Evolutionary conservation across 1,284 basidiomycete genomes (phyloP).

Genomic region (Irpex rosettiformis): DNA sequence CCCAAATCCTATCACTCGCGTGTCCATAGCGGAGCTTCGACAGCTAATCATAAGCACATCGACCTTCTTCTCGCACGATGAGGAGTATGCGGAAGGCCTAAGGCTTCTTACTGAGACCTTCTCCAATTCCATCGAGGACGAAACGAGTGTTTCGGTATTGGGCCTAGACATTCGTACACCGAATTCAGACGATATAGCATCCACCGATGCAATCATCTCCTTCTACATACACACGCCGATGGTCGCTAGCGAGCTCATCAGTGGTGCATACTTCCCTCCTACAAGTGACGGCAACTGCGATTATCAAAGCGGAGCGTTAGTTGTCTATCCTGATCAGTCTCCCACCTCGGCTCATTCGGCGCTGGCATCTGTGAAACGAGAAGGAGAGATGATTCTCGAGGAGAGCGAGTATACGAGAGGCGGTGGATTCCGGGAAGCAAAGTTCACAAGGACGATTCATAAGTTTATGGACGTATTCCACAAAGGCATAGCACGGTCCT

Average conservation of each 20-base stretch:
- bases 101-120: background rate
- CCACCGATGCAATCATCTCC: background rate
- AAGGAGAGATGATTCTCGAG: background rate
- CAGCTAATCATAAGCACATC: constrained; percentile 20
- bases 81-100: background rate
- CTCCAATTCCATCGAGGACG: background rate
- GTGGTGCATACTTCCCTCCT: background rate
- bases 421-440: background rate
- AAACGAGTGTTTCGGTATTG: background rate
- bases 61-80: constrained; percentile 24
- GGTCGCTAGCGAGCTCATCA: background rate
- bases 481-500: background rate
- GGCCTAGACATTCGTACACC: background rate
- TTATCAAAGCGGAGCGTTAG: background rate
- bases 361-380: background rate
- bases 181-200: background rate
- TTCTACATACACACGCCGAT: background rate
- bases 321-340: background rate
- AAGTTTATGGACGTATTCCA: background rate
- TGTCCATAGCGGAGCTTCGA: constrained; percentile 25
- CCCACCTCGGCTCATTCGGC: background rate
- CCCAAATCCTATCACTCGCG: constrained; percentile 22
- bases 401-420: background rate
- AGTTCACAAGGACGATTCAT: background rate
- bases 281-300: background rate